phyloP scores from a whole-genome alignment of 2,329 filamentous ascomycete genomes.

The Penicillium fuscoglaucum region DNA sequence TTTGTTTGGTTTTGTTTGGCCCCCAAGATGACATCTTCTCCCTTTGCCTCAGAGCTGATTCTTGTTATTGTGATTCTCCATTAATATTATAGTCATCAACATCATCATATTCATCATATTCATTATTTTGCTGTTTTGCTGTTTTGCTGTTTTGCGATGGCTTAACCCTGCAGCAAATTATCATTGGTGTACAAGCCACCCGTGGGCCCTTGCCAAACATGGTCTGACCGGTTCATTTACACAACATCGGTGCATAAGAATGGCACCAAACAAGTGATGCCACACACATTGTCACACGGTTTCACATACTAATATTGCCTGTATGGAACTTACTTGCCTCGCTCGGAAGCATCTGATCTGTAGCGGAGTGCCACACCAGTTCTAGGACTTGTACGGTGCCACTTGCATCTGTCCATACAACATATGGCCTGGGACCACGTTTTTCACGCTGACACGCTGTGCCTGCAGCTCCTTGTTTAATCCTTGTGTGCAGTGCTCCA shows the following conservation, averaged over 20 bases:
- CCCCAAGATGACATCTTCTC: neutral
- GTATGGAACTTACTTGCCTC: conserved; percentile 47
- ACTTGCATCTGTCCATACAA: conserved; percentile 46
- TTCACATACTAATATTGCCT: conserved; percentile 30
- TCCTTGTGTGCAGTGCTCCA: conserved; percentile 59
- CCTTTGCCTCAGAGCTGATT: neutral
- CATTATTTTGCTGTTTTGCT: neutral
- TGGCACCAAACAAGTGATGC: conserved; percentile 49
- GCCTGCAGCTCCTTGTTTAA: conserved; percentile 57
- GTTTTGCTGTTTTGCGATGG: neutral
- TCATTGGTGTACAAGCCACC: conserved; percentile 42
- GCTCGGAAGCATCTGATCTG: conserved; percentile 45
- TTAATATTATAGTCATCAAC: neutral
- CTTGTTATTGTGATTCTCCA: neutral
- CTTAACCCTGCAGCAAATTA: neutral
- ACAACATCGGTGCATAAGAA: conserved; percentile 48
- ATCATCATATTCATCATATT: neutral
- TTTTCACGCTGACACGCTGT: conserved; percentile 55
- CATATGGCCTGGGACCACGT: conserved; percentile 57
- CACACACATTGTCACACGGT: conserved; percentile 27
- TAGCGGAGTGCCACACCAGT: conserved; percentile 46
- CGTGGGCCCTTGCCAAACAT: conserved; percentile 48
- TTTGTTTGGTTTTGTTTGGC: neutral
- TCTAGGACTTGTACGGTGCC: neutral
- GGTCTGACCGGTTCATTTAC: conserved; percentile 47